Evolutionary conservation across 1,284 basidiomycete species (phyloP), one percentile per base, ranked within the genome.

Genomic region (Trametes polyzona): DNA sequence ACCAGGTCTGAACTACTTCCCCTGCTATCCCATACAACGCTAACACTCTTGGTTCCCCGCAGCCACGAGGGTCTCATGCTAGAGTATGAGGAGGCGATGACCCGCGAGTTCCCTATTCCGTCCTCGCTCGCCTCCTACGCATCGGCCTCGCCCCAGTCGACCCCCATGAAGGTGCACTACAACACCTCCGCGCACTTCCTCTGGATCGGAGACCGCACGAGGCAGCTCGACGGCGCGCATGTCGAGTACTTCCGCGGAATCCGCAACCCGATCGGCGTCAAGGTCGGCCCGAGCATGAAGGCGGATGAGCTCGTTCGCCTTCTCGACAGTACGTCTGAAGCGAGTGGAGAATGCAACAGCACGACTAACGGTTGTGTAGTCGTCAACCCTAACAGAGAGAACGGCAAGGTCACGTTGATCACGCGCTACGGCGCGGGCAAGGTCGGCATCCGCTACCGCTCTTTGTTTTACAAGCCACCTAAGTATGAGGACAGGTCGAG

Each of bases 121-220:
- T 68, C 62, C 35, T 68, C 63, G 11, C 55, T 61, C 23, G 53
- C 37, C 7, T 61, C 77, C 23, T 56, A 77, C 17, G 73, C 75
- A 39, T 40, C 63, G 55, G 52, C 59, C 57, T 52, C 64, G 21
- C 35, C 58, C 8, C 57, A 59, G 33, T 47, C 59, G 44, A 55
- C 59, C 1, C 56, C 52, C 17, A 46, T 37, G 33, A 76, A 73
- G 43, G 80, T 78, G n/a, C 80, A 81, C 68, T 95, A 94, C 74
- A 93, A 94, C 67, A 90, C 92, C 8, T 93, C 93, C 6, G 92
- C 93, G 5, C 96, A 97, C 72, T 96, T 96, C 73, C 76, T 98
- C 57, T 99, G 96, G 96, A 92, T 99, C 52, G 96, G 96, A 0
- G 96, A 99, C 75, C 84, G 96, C 47, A 99, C 96, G n/a, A 79